Base-by-base conservation (phyloP, 371 early-diverging fungal species). In the Basidiobolus meristosporus region DNA sequence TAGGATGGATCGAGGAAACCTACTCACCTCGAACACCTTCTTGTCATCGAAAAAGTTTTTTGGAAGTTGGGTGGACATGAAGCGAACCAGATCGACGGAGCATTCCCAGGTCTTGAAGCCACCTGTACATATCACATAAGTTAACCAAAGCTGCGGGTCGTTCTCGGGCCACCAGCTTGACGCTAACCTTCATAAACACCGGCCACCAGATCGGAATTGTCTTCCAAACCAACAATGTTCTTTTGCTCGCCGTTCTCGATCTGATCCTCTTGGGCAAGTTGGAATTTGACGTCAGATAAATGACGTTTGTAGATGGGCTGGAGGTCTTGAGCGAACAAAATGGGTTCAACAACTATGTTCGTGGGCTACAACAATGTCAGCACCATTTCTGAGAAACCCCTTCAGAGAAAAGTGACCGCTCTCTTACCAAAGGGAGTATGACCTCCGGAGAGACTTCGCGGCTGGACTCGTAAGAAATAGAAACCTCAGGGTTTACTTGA, bases 101-200 rank as follows among this genome's bases (percentile, higher is more conserved):
- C 90, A 90, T 47, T 93, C 93, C 93, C 93, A 92, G 0, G 93
- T 92, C 57, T 92, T 92, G 46, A 89, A 71, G 3, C 93, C 93
- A 39, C 88, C 60, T 56, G 29, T 7, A 3, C 44, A 7, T 14
- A 7, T 7, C 10, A n/a, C 46, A 33, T 18, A 37, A 31, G 10
- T 18, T 30, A 9, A 30, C 14, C 18, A 12, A 31, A 29, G 36
- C 22, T 38, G 14, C 7, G 9, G 26, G 19, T 32, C 12, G 29
- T 22, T 20, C 39, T 10, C 33, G 12, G 3, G 28, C 18, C 26
- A 14, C 36, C n/a, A 41, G 23, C 18, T 16, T 28, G 42, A 30
- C 14, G 3, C 38, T 39, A 30, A 52, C 78, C 93, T 57, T 90
- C 93, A 48, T 90, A 92, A 1, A 82, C 82, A 12, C 87, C 87